A percentile compares a stretch with the other conserved stretches of the same genome.
phyloP scores from a whole-genome alignment of 2,329 filamentous ascomycete genomes.

The Fusarium sublunatum region DNA sequence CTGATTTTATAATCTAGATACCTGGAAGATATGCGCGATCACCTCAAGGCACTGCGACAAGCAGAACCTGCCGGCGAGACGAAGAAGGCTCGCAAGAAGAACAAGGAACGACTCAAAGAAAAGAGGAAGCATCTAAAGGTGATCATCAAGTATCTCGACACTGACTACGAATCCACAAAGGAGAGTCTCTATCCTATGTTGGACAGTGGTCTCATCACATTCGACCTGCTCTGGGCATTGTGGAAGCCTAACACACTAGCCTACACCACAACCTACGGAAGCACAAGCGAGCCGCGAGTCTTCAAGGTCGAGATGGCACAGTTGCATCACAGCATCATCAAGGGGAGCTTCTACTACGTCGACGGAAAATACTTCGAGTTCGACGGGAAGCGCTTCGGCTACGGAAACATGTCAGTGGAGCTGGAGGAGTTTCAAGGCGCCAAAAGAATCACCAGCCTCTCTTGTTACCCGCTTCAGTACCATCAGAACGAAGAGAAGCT shows the following conservation, averaged over 20 bases:
- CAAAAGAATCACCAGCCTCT: slow-evolving; percentile 82
- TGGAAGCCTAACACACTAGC: slow-evolving; percentile 88
- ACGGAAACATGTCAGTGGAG: slow-evolving; percentile 75
- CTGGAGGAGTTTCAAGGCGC: slow-evolving; percentile 82
- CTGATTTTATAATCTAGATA: slow-evolving; percentile 63
- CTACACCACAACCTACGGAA: slow-evolving; percentile 81
- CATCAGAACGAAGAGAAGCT: slow-evolving; percentile 77
- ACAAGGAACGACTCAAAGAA: slow-evolving; percentile 65
- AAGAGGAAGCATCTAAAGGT: slow-evolving; percentile 76
- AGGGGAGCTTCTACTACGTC: slow-evolving; percentile 79
- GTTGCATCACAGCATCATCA: slow-evolving; percentile 75
- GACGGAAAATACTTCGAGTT: slow-evolving; percentile 87
- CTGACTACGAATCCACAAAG: slow-evolving; percentile 82
- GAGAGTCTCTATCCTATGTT: slow-evolving; percentile 83
- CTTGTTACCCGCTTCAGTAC: slow-evolving; percentile 82
- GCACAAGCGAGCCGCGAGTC: slow-evolving; percentile 78
- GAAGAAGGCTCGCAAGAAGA: slow-evolving; percentile 70
- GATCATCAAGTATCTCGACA: slow-evolving; percentile 80
- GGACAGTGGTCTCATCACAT: slow-evolving; percentile 85
- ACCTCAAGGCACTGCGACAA: slow-evolving; percentile 73
- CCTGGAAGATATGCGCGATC: slow-evolving; percentile 77
- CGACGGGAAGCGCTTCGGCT: slow-evolving; percentile 86
- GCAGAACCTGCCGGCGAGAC: slow-evolving; percentile 59
- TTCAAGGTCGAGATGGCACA: slow-evolving; percentile 84
- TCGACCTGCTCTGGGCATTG: slow-evolving; percentile 87